Evolutionary conservation across 192 early-diverging fungal species (phyloP), one percentile per base, ranked within the genome.

Genomic region (Geosiphon pyriformis): DNA sequence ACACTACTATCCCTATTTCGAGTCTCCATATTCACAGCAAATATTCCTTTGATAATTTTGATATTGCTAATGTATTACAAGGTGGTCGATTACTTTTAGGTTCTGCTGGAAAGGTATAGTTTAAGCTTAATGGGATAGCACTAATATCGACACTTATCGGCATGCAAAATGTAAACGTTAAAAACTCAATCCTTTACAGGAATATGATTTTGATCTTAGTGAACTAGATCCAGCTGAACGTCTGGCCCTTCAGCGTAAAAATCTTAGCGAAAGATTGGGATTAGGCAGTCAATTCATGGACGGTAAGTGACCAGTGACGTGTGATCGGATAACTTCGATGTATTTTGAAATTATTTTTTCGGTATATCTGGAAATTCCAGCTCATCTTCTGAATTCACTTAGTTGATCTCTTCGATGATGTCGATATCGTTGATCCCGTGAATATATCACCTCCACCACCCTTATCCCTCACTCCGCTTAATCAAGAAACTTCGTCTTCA

Each of bases 221-320:
- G 87, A 88, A 23, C 72, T 95, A 73, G 88, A 91, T 67, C 87
- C 90, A 3, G 82, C 83, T 61, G 91, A 94, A 72, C 86, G 96
- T 18, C 70, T 96, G 12, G 88, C 84, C 1, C 59, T 88, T 32
- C 94, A 95, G 66, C 82, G 90, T 63, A 87, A 90, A 61, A 88
- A 92, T 71, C 80, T 98, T 34, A 87, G 78, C 35, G 82, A 92
- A 74, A 78, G 90, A 34, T 78, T 98, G 17, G 96, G 94, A 31
- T 74, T 98, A 63, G 93, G 87, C 15, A 86, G 86, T 18, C 87
- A 95, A 72, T 92, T 95, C 67, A 85, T 94, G 83, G 92, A 91
- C 74, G 87, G 89, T 81, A 78, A 67, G 71, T 46, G 47, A 30
- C 18, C n/a, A 32, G 17, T 11, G 0, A 50, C 22, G n/a, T n/a